These are phyloP conservation scores for Citeromyces matritensis DNA, from an alignment of 805 yeast genomes.

Conservation along the genomic window DNA sequence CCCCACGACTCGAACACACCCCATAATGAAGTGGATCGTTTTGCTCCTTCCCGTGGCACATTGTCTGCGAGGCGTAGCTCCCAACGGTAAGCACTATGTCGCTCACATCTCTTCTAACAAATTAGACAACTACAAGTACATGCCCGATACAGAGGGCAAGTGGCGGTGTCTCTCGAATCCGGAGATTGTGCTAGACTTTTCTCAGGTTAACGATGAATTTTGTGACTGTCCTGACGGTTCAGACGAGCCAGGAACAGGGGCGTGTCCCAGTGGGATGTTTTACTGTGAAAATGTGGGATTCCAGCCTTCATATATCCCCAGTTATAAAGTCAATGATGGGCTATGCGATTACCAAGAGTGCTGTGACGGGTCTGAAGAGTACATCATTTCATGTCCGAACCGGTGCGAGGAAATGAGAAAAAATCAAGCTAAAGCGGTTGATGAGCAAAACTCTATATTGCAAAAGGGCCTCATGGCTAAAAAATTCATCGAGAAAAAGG, in stretches of 20 bases:
- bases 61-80: constrained; percentile 1
- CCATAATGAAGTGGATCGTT: no score
- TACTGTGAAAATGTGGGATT: constrained; percentile 73
- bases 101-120: constrained; percentile 8
- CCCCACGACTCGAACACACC: no score
- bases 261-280: constrained; percentile 44
- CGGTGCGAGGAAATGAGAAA: constrained; percentile 34
- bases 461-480: constrained; percentile 20
- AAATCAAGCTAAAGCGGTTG: constrained; percentile 8
- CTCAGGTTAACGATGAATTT: constrained; percentile 70
- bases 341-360: constrained; percentile 80
- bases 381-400: constrained; percentile 31
- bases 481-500: constrained; percentile 9
- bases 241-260: constrained; percentile 93
- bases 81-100: neutral
- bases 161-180: constrained; percentile 68
- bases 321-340: constrained; percentile 71
- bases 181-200: constrained; percentile 38
- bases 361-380: constrained; percentile 93
- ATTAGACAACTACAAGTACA: constrained; percentile 26
- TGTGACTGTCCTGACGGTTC: constrained; percentile 98
- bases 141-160: constrained; percentile 30
- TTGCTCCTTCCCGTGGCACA: neutral
- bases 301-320: constrained; percentile 43
- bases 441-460: constrained; percentile 6